These are phyloP conservation scores for Theobroma cacao DNA, from an alignment of 345 rosid genomes.

Conservation along the genomic window DNA sequence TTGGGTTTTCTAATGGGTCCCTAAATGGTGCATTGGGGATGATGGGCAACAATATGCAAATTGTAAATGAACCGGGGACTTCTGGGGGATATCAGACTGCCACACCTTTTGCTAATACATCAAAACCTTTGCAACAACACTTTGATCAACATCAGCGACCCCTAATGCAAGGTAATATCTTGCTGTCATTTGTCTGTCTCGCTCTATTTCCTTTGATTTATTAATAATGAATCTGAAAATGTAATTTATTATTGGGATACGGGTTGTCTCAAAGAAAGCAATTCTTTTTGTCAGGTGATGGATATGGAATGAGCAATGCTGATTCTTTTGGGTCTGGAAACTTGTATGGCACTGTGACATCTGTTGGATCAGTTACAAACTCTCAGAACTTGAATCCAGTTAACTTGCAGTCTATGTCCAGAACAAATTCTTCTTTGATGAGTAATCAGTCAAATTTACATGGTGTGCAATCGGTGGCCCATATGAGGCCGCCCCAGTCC, in stretches of 20 bases:
- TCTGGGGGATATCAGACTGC: conserved; percentile 56
- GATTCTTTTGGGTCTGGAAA: conserved; percentile 66
- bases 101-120: conserved; percentile 48
- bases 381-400: conserved; percentile 48
- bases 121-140: conserved; percentile 58
- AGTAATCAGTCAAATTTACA: conserved; percentile 51
- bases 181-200: not conserved
- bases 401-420: conserved; percentile 56
- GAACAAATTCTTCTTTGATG: conserved; percentile 47
- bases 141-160: conserved; percentile 69
- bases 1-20: conserved; percentile 62
- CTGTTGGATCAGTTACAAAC: conserved; percentile 48
- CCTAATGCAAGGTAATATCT: conserved; percentile 52
- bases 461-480: conserved; percentile 44
- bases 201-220: conserved; percentile 3
- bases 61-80: conserved; percentile 47
- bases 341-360: conserved; percentile 47
- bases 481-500: conserved; percentile 36
- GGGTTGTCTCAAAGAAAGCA: conserved; percentile 14
- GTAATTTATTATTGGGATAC: conserved; percentile 15
- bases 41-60: conserved; percentile 51
- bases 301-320: conserved; percentile 49
- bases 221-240: conserved; percentile 8
- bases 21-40: conserved; percentile 60
- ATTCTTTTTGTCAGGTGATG: conserved; percentile 59